Evolutionary conservation across 495 filamentous ascomycete species (phyloP).

Genomic region (Neurospora sp.): DNA sequence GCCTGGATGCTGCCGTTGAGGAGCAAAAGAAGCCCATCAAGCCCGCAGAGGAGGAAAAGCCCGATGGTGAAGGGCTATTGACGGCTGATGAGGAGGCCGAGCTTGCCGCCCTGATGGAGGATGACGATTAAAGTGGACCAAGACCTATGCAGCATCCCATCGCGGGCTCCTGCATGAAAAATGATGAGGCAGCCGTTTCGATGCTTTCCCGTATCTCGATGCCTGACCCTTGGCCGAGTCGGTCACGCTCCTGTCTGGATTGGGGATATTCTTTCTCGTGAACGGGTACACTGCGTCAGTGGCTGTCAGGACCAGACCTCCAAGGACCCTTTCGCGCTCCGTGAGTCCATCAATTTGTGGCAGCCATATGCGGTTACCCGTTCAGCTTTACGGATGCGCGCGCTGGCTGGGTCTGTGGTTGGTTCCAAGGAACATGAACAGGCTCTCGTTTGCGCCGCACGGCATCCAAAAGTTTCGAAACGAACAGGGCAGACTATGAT

Average conservation of each 20-base stretch:
- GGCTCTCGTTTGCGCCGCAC: not conserved
- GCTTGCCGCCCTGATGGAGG: constrained; percentile 78
- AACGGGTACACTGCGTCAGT: not conserved
- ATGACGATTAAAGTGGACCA: constrained; percentile 35
- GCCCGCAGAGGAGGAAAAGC: constrained; percentile 30
- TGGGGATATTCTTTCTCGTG: not conserved
- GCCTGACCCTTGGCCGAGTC: not conserved
- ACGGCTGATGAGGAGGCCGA: constrained; percentile 80
- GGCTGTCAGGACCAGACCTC: not conserved
- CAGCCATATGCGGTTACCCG: not conserved
- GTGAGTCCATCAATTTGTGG: not conserved
- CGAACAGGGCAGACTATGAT: not conserved
- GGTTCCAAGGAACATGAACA: not conserved
- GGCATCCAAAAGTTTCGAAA: not conserved
- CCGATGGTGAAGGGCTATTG: constrained; percentile 37
- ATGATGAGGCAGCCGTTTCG: not conserved
- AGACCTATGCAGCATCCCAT: not conserved
- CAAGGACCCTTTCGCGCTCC: not conserved
- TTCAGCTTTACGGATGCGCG: not conserved
- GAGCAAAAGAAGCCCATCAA: constrained; percentile 39
- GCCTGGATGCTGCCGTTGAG: constrained; percentile 49
- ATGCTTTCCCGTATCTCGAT: not conserved
- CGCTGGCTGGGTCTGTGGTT: not conserved
- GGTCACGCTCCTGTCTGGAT: not conserved
- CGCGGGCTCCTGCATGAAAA: not conserved